Base-by-base conservation (phyloP, 257 asterid species). In the Nicotiana knightiana region DNA sequence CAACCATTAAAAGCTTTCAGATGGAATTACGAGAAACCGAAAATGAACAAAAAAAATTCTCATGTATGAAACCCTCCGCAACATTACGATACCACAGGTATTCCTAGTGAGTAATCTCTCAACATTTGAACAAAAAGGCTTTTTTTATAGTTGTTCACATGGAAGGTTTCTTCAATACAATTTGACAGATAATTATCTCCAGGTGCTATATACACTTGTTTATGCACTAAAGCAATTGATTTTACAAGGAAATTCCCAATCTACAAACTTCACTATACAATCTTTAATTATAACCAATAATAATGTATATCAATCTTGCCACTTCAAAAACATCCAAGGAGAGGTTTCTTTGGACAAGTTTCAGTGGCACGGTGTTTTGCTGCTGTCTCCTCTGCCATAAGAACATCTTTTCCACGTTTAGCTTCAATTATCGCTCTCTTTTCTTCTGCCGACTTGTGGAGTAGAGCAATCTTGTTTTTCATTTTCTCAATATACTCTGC, bases 291-390 rank as follows among this genome's bases (percentile, higher is more conserved):
- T 62, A 21, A 73, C 59, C 43, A 73, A 24, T 48, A 35, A 71
- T 57, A 53, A 82, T 82, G 55, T 85, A 86, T 28, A 28, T 28
- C 30, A 28, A 26, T 0, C 17, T 77, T 63, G 48, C 78, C 66
- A 82, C 81, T 84, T 94, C 90, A 91, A 71, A 95, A 95, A 55
- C 90, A 85, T 66, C 98, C 97, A 48, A 48, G 61, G 6, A 92
- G 93, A 2, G 94, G 81, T 68, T 92, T 95, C 92, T 91, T 93
- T 5, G 99, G 99, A 67, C 86, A 87, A 68, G 94, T 91, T 37
- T 97, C 97, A 0, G 98, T 95, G 83, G 98, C 98, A 0, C 93
- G 90, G 28, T 87, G 89, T 82, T 92, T 95, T 35, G 97, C 99
- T 1, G 99, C 96, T 12, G 13, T 67, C 87, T 95, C 99, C 91